Conservation (phyloP, 306 rosid species). For the Trifolium fragiferum region DNA sequence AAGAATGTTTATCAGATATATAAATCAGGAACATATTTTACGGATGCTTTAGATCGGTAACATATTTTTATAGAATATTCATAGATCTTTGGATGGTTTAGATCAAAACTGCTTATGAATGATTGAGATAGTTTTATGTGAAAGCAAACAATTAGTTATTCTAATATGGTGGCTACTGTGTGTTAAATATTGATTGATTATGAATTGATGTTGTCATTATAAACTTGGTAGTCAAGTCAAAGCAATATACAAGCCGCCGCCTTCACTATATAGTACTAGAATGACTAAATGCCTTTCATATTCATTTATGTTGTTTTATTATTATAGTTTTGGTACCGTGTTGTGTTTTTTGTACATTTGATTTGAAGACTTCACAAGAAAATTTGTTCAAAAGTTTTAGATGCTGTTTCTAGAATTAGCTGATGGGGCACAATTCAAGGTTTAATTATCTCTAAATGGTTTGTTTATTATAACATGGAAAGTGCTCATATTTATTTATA, state of each 20-base stretch:
- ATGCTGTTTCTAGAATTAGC: constrained; percentile 26
- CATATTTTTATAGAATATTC: too few relatives aligned
- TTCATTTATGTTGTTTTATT: background rate
- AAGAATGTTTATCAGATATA: too few relatives aligned
- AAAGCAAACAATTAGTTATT: background rate
- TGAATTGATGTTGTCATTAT: background rate
- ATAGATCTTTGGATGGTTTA: too few relatives aligned
- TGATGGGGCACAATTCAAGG: background rate
- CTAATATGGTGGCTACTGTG: background rate
- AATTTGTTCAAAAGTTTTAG: background rate
- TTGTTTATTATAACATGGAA: too few relatives aligned
- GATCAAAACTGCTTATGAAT: too few relatives aligned
- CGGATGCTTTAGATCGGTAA: too few relatives aligned
- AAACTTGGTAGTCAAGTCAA: constrained; percentile 29
- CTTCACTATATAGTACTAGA: background rate
- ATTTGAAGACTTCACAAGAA: background rate
- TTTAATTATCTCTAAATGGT: background rate
- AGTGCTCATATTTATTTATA: background rate
- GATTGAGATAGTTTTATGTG: too few relatives aligned
- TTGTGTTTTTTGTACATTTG: background rate
- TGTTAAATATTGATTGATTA: too few relatives aligned
- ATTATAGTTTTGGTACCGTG: background rate
- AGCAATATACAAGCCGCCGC: constrained; percentile 3
- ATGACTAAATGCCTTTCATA: background rate
- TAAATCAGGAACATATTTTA: too few relatives aligned